Evolutionary conservation across 108 stramenopile species (phyloP).

Genomic region (Cylindrotheca closterium): DNA sequence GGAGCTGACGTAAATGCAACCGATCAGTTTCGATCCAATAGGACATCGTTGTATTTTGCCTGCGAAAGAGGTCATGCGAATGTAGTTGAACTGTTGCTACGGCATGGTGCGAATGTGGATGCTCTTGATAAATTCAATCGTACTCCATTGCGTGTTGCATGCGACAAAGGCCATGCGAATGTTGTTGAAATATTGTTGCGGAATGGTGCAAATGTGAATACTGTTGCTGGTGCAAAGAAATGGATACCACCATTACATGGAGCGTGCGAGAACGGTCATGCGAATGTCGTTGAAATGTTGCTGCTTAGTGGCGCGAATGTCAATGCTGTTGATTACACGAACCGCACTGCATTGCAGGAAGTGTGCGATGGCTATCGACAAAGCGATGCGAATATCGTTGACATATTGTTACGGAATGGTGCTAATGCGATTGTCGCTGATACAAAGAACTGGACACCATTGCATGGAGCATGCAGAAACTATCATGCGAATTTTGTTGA

Average conservation of each 20-base stretch:
- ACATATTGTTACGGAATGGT: not conserved
- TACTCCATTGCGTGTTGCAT: not conserved
- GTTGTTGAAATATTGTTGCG: not conserved
- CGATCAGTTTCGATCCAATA: too few relatives aligned
- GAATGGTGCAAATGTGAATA: not conserved
- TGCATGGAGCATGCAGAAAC: not conserved
- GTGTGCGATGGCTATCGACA: too few relatives aligned
- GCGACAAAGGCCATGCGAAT: not conserved
- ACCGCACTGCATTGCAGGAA: not conserved
- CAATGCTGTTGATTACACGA: not conserved
- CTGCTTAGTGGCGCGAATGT: not conserved
- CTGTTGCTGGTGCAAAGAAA: not conserved
- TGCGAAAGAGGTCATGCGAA: too few relatives aligned
- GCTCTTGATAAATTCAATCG: not conserved
- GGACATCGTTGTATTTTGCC: too few relatives aligned
- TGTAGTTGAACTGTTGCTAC: too few relatives aligned
- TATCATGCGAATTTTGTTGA: not conserved
- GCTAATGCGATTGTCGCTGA: not conserved
- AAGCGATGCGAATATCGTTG: not conserved
- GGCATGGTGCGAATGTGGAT: too few relatives aligned
- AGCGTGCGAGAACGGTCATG: not conserved
- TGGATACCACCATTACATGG: not conserved
- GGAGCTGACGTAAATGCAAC: too few relatives aligned
- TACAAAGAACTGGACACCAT: not conserved
- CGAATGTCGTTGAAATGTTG: slow-evolving; percentile 2